Evolutionary conservation across 2,329 filamentous ascomycete genomes (phyloP).

Genomic region (Pestalotiopsis sp.): DNA sequence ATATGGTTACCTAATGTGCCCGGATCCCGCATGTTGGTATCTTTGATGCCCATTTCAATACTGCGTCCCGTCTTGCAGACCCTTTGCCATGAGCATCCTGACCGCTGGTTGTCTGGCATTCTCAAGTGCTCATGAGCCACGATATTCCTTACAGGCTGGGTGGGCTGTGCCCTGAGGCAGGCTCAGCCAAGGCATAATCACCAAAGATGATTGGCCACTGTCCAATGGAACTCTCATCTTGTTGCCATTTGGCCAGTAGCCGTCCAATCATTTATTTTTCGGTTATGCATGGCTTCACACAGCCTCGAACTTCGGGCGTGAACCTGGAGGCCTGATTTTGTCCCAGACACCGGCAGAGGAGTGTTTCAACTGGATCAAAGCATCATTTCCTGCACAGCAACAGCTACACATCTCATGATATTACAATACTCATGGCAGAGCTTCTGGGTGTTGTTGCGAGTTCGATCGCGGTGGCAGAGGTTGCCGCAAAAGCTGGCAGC

Average conservation of each 20-base stretch:
- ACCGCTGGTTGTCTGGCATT: not conserved
- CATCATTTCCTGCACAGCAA: not conserved
- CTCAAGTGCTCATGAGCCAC: not conserved
- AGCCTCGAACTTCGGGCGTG: not conserved
- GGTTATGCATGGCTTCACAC: not conserved
- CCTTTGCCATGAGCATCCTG: not conserved
- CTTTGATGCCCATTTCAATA: not conserved
- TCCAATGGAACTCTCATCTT: not conserved
- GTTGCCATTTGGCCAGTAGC: not conserved
- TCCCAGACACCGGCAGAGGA: not conserved
- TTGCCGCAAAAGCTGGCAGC: conserved; percentile 1
- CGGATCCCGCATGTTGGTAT: too few relatives aligned
- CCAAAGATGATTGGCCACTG: not conserved
- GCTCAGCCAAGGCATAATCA: not conserved
- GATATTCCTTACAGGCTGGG: not conserved
- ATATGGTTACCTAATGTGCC: not conserved
- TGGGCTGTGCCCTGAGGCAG: not conserved
- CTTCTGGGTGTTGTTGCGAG: conserved; percentile 9
- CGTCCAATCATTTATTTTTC: not conserved
- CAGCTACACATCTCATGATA: not conserved
- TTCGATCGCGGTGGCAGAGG: conserved; percentile 7
- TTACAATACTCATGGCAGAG: conserved; percentile 4
- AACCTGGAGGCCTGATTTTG: not conserved
- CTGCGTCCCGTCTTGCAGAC: not conserved
- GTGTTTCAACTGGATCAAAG: not conserved